These are phyloP conservation scores for Teratosphaeria viscida DNA, from an alignment of 2,329 filamentous ascomycete genomes.

Conservation along the genomic window DNA sequence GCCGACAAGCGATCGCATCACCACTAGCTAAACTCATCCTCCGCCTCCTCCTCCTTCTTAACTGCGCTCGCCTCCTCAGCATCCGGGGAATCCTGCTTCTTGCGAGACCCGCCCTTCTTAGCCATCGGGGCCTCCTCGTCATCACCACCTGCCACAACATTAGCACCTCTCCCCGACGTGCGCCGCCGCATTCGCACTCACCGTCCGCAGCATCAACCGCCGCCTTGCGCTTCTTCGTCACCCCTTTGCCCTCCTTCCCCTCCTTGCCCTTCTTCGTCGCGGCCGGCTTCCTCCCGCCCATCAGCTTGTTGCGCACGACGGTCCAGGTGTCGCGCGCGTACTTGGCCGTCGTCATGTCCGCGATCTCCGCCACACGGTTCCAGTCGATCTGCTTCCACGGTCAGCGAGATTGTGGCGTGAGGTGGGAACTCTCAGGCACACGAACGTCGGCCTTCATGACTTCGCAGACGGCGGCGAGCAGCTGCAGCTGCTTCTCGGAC, in stretches of 20 bases:
- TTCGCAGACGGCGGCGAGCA: slow-evolving; percentile 11
- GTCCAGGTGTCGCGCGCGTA: slow-evolving; percentile 14
- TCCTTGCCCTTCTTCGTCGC: background rate
- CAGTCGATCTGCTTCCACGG: slow-evolving; percentile 11
- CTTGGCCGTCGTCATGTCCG: slow-evolving; percentile 12
- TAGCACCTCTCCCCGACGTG: slow-evolving; percentile 1
- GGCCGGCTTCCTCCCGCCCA: background rate
- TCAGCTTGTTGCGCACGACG: slow-evolving; percentile 10
- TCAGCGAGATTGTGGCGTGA: background rate
- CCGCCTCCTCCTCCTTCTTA: background rate
- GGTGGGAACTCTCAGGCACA: background rate
- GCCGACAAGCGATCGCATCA: background rate
- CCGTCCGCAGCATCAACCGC: background rate
- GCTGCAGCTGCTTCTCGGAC: slow-evolving; percentile 10
- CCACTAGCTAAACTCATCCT: background rate
- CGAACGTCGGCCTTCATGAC: slow-evolving; percentile 10
- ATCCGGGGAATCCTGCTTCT: slow-evolving; percentile 4
- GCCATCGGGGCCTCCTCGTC: slow-evolving; percentile 2
- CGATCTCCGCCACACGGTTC: slow-evolving; percentile 8
- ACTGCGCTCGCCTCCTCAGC: background rate
- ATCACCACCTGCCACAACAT: background rate
- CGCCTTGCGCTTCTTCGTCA: background rate
- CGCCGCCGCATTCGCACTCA: slow-evolving; percentile 5
- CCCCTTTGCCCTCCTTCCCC: background rate
- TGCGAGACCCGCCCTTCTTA: background rate